Evolutionary conservation across 2,329 filamentous ascomycete genomes (phyloP), one percentile per base, ranked within the genome.

Genomic region (Metarhizium guizhouense): DNA sequence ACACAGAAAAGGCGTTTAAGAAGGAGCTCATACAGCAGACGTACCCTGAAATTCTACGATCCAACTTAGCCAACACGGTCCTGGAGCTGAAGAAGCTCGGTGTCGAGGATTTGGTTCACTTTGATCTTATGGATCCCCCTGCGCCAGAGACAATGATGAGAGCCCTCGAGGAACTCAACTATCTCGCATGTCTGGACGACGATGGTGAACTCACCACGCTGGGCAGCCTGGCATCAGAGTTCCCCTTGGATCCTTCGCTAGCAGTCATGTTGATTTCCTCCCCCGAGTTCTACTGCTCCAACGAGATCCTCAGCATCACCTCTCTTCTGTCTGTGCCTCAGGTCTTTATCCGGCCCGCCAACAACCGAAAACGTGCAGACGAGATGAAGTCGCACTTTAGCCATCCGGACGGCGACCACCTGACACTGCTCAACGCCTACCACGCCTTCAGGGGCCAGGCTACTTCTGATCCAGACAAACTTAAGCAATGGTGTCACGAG

Each of bases 141-240:
- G 93, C 95, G 1, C 95, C 94, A 0, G 95, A 99, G 75, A 99
- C 95, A 10, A 86, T 99, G 72, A 99, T 99, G 93, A 85, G 95
- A 62, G 94, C 94, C 3, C 77, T 99, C 25, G 94, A 99, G 71
- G 94, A 99, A 74, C 84, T 99, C 56, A 99, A 99, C 73, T 99
- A 96, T 70, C 81, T 99, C 16, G 91, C 93, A 14, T 97, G 94
- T 71, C 82, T 99, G 6, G 92, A 99, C 66, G 94, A 99, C 64
- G 93, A 99, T 62, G 94, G 94, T 64, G 89, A 96, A 66, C 81
- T 99, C 58, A 99, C 94, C 2, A 76, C 81, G 4, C 81, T 99
- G 4, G 94, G 94, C 54, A 83, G 86, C 58, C 78, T 96, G 56
- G 93, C 94, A 0, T 96, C 94, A 4, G 91, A 96, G 62, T 99